Percentiles rank a stretch among this genome's conserved stretches.
Evolutionary conservation across 2,329 filamentous ascomycete genomes (phyloP).

Genomic region (Tolypocladium endophyticum): DNA sequence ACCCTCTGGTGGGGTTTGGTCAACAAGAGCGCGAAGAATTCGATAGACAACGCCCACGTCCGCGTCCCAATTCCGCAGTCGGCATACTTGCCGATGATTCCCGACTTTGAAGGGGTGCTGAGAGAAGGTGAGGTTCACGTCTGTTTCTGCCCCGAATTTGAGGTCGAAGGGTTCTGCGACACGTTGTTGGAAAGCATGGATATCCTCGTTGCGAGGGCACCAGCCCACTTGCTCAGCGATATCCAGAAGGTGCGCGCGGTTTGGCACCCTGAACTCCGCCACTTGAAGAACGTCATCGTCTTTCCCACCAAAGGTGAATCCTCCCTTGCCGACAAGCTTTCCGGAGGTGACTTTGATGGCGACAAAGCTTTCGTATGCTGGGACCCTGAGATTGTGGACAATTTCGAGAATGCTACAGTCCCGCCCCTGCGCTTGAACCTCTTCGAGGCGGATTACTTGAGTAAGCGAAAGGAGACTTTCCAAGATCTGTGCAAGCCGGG

Average conservation of each 20-base stretch:
- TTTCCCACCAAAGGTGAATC: constrained; percentile 55
- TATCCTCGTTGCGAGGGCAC: constrained; percentile 57
- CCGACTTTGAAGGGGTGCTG: constrained; percentile 53
- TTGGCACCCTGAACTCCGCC: constrained; percentile 48
- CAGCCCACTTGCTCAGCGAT: constrained; percentile 60
- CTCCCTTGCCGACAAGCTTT: constrained; percentile 59
- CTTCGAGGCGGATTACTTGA: constrained; percentile 33
- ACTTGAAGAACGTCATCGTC: constrained; percentile 68
- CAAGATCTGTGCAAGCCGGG: constrained; percentile 24
- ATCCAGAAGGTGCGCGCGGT: constrained; percentile 58
- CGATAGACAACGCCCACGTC: constrained; percentile 49
- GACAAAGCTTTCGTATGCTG: constrained; percentile 72
- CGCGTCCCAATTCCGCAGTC: constrained; percentile 50
- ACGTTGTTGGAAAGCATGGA: constrained; percentile 45
- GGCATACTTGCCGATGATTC: constrained; percentile 54
- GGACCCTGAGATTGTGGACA: constrained; percentile 53
- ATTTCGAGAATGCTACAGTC: constrained; percentile 51
- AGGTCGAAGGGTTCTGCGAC: constrained; percentile 40
- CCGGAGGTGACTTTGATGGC: constrained; percentile 74
- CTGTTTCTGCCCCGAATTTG: constrained; percentile 56
- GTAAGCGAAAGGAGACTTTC: constrained; percentile 36
- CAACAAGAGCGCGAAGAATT: constrained; percentile 37
- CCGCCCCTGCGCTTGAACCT: constrained; percentile 29
- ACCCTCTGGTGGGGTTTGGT: constrained; percentile 35
- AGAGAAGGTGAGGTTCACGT: constrained; percentile 58